These are phyloP conservation scores for Trichoderma hamatum DNA, from an alignment of 2,329 filamentous ascomycete species.

Conservation along the genomic window DNA sequence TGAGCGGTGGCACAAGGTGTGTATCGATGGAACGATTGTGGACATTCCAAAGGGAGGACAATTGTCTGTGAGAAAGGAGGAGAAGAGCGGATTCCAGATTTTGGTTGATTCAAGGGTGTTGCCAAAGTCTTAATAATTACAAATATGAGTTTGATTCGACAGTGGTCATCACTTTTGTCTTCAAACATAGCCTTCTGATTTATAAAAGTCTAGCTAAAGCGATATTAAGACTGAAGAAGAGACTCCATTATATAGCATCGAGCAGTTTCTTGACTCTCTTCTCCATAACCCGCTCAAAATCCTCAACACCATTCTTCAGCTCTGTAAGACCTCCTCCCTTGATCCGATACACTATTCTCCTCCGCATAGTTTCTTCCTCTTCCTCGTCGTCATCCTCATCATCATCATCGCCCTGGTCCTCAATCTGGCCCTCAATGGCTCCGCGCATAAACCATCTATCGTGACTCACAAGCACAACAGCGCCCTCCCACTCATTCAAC, in stretches of 20 bases:
- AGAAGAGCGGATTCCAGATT: slow-evolving; percentile 47
- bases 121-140: background rate
- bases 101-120: slow-evolving; percentile 44
- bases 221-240: background rate
- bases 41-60: slow-evolving; percentile 70
- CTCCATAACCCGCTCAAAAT: slow-evolving; percentile 67
- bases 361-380: slow-evolving; percentile 49
- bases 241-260: background rate
- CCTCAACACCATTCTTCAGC: slow-evolving; percentile 62
- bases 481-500: slow-evolving; percentile 70
- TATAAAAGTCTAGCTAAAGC: background rate
- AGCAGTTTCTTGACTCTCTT: slow-evolving; percentile 57
- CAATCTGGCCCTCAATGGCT: slow-evolving; percentile 55
- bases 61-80: slow-evolving; percentile 64
- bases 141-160: background rate
- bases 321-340: slow-evolving; percentile 58
- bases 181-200: background rate
- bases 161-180: background rate
- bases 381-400: slow-evolving; percentile 45
- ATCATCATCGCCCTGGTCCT: slow-evolving; percentile 44
- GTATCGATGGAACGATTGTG: slow-evolving; percentile 89
- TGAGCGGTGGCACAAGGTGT: slow-evolving; percentile 79
- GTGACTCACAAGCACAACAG: slow-evolving; percentile 77
- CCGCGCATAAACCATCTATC: slow-evolving; percentile 80
- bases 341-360: slow-evolving; percentile 63